A percentile compares a stretch with the other conserved stretches of the same genome.
Conservation (phyloP, 2,329 filamentous ascomycete genomes). For the Talaromyces rugulosus region DNA sequence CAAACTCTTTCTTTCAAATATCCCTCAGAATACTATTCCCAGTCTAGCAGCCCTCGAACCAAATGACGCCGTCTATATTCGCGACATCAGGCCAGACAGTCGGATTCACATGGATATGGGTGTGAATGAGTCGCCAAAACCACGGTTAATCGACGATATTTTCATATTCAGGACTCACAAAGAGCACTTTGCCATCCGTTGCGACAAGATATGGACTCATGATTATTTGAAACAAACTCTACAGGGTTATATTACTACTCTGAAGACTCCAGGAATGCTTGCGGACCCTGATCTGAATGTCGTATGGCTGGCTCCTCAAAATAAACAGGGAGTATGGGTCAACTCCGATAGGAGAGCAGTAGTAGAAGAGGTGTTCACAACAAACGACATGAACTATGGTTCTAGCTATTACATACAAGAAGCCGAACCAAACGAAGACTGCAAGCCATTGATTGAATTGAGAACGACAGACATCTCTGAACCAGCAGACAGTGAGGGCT, state of each 20-base stretch:
- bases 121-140: no score
- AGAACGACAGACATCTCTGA: background rate
- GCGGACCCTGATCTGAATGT: background rate
- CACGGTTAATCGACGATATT: background rate
- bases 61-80: no score
- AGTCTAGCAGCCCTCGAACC: no score
- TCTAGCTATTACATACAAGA: no score
- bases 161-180: background rate
- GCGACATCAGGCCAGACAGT: no score
- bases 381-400: no score
- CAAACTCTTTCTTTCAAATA: no score
- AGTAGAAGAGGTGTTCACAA: background rate
- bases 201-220: no score
- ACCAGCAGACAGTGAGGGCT: background rate
- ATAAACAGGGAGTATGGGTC: background rate
- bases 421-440: no score
- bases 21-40: no score
- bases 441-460: background rate
- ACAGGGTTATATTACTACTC: background rate
- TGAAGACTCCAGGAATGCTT: background rate
- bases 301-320: background rate
- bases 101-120: no score
- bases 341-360: background rate
- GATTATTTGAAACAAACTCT: background rate
- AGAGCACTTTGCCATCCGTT: no score